Evolutionary conservation across 768 basidiomycete species (phyloP).

Genomic region (Chiua virens): DNA sequence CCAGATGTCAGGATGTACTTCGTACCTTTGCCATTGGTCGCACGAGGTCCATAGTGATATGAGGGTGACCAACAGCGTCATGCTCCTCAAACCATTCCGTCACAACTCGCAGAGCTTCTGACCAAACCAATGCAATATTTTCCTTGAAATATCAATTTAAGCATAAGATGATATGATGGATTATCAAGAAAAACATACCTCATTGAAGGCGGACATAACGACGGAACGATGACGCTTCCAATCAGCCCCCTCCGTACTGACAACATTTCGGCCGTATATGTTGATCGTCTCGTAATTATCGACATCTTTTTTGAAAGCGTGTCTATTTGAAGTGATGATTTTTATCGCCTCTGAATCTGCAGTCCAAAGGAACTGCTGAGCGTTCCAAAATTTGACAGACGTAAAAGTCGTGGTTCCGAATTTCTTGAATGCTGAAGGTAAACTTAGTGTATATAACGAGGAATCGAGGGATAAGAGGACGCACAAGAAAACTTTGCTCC

Average conservation of each 20-base stretch:
- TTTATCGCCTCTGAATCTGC: conserved; percentile 45
- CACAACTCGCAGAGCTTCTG: conserved; percentile 39
- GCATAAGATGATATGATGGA: neutral
- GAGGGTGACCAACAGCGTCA: conserved; percentile 22
- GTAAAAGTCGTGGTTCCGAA: conserved; percentile 41
- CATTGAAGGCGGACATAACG: conserved; percentile 51
- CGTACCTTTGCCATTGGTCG: conserved; percentile 15
- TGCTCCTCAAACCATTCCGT: conserved; percentile 45
- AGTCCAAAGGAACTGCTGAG: conserved; percentile 40
- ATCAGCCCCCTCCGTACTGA: conserved; percentile 42
- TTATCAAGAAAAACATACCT: conserved; percentile 28
- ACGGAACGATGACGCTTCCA: conserved; percentile 49
- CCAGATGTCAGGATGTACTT: neutral
- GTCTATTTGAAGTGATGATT: conserved; percentile 31
- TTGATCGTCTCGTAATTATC: conserved; percentile 41
- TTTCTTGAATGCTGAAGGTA: conserved; percentile 29
- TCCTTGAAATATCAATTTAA: conserved; percentile 30
- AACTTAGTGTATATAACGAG: neutral
- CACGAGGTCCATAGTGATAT: conserved; percentile 19
- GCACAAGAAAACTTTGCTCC: conserved; percentile 37
- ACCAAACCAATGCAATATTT: conserved; percentile 51
- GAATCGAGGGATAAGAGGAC: conserved; percentile 3
- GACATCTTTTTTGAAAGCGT: conserved; percentile 41
- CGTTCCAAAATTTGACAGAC: conserved; percentile 33
- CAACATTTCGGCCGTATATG: conserved; percentile 47